Evolutionary conservation across 2,329 filamentous ascomycete genomes (phyloP).

Genomic region (Colletotrichum brevisporum): DNA sequence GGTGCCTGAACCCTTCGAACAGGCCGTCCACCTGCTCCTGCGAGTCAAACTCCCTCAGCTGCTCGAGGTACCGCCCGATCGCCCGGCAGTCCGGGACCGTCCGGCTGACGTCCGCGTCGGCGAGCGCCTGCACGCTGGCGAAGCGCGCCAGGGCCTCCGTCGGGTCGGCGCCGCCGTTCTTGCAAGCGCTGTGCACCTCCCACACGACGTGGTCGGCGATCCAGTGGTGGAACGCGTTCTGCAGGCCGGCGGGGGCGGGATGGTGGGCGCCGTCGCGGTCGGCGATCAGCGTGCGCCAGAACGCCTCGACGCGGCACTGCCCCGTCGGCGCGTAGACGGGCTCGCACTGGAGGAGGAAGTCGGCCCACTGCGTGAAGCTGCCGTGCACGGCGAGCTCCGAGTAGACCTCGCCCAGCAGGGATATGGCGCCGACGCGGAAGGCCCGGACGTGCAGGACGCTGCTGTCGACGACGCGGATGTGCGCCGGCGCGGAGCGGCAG

Average conservation of each 20-base stretch:
- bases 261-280: constrained; percentile 40
- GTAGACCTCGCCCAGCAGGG: constrained; percentile 23
- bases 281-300: constrained; percentile 47
- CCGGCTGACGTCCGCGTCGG: constrained; percentile 19
- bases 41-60: constrained; percentile 7
- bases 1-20: constrained; percentile 21
- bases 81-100: constrained; percentile 6
- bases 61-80: constrained; percentile 18
- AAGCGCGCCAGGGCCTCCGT: not conserved
- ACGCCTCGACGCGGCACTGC: constrained; percentile 46
- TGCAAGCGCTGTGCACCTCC: constrained; percentile 24
- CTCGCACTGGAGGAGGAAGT: constrained; percentile 42
- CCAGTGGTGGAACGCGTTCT: constrained; percentile 30
- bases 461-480: constrained; percentile 7
- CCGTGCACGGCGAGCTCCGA: constrained; percentile 28
- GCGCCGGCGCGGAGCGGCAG: constrained; percentile 7
- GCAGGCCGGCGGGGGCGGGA: constrained; percentile 16
- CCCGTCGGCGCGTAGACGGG: constrained; percentile 40
- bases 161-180: constrained; percentile 15
- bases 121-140: constrained; percentile 20
- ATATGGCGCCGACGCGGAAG: constrained; percentile 21
- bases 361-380: constrained; percentile 37
- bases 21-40: constrained; percentile 8
- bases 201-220: constrained; percentile 27
- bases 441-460: constrained; percentile 14